phyloP scores from a whole-genome alignment of 1,139 yeast species.

The Kodamaea suecica region DNA sequence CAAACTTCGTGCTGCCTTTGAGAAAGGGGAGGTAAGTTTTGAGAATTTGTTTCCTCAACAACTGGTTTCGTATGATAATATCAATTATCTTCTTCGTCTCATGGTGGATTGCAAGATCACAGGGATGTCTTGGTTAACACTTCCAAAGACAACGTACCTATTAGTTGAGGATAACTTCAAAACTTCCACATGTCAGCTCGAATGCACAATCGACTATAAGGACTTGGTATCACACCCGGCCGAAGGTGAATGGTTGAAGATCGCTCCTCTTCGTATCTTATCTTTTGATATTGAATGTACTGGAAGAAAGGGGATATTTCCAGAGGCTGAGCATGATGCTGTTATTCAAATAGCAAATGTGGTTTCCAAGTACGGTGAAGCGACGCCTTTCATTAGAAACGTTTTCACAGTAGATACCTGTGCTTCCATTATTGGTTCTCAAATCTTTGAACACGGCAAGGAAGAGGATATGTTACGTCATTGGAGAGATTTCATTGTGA shows the following conservation, averaged over 20 bases:
- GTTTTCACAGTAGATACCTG: conserved; percentile 93
- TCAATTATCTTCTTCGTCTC: conserved; percentile 77
- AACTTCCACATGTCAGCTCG: conserved; percentile 82
- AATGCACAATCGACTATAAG: conserved; percentile 64
- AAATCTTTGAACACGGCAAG: conserved; percentile 68
- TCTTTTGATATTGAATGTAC: conserved; percentile 99
- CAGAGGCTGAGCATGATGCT: conserved; percentile 90
- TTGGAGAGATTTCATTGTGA: conserved; percentile 83
- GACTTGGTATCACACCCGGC: conserved; percentile 78
- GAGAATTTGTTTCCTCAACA: conserved; percentile 55
- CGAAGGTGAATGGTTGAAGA: conserved; percentile 91
- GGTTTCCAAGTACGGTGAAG: conserved; percentile 76
- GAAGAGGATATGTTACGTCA: conserved; percentile 80
- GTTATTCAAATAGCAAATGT: conserved; percentile 97
- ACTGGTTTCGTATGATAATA: conserved; percentile 80
- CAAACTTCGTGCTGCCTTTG: conserved; percentile 73
- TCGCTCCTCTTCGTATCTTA: conserved; percentile 89
- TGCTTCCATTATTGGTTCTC: conserved; percentile 90
- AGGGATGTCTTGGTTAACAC: conserved; percentile 97
- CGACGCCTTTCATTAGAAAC: conserved; percentile 83
- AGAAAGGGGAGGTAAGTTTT: conserved; percentile 73
- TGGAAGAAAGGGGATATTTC: conserved; percentile 94
- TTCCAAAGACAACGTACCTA: conserved; percentile 70
- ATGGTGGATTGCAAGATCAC: conserved; percentile 91
- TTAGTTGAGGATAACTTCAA: conserved; percentile 36